A percentile compares a stretch with the other conserved stretches of the same genome.
Evolutionary conservation across 1,139 yeast species (phyloP).

Genomic region (Diutina neorugosa): DNA sequence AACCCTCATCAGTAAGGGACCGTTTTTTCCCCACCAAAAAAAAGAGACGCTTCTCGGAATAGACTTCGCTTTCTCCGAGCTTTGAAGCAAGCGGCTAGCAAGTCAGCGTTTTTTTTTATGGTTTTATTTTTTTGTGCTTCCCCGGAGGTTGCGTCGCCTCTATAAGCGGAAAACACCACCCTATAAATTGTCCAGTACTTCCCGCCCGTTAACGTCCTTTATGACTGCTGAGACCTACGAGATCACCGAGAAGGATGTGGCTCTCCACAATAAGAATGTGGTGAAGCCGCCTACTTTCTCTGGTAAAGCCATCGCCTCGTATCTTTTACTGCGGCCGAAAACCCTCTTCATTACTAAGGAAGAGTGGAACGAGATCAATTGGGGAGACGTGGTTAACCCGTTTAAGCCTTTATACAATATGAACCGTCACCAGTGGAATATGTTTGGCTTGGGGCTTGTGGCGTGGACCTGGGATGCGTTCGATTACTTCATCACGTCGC

Average conservation of each 20-base stretch:
- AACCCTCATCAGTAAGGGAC: too few species aligned
- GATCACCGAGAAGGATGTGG: slow-evolving; percentile 1
- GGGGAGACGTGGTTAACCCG: slow-evolving; percentile 27
- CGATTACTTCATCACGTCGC: slow-evolving; percentile 62
- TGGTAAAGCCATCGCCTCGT: background rate
- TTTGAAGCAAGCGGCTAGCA: too few species aligned
- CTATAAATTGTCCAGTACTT: background rate
- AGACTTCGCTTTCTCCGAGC: too few species aligned
- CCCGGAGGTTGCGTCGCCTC: too few species aligned
- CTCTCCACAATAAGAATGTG: slow-evolving; percentile 1
- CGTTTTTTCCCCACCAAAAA: too few species aligned
- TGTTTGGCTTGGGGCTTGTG: slow-evolving; percentile 47
- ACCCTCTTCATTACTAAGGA: background rate
- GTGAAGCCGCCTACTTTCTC: background rate
- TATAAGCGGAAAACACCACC: too few species aligned
- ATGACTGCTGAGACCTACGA: slow-evolving; percentile 1
- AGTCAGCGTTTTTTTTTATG: too few species aligned
- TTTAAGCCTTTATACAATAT: slow-evolving; percentile 37
- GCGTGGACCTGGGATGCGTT: slow-evolving; percentile 79
- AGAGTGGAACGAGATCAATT: slow-evolving; percentile 1
- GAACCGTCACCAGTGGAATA: slow-evolving; percentile 43
- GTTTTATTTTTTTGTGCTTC: too few species aligned
- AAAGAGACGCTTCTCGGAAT: too few species aligned
- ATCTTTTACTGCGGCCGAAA: background rate
- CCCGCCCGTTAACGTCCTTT: background rate